These are phyloP conservation scores for Botrytis aclada DNA, from an alignment of 2,329 filamentous ascomycete genomes.

Conservation along the genomic window DNA sequence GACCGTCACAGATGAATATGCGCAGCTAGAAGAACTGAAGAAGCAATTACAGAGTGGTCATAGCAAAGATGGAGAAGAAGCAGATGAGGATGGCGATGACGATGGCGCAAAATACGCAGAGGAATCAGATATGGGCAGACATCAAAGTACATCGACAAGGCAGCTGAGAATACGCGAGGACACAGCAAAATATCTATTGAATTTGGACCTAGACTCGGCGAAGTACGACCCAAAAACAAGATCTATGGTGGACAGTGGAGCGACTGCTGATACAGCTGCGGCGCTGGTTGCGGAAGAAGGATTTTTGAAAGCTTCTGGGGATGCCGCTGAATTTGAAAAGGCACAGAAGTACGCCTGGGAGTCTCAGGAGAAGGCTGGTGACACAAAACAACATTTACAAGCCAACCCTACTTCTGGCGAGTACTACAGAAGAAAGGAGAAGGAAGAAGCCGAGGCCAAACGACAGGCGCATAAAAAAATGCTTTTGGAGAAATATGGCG, in stretches of 20 bases:
- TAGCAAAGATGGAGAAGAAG: slow-evolving; percentile 49
- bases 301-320: slow-evolving; percentile 82
- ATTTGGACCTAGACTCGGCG: slow-evolving; percentile 91
- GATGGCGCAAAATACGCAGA: slow-evolving; percentile 77
- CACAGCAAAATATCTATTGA: slow-evolving; percentile 93
- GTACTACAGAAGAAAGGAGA: slow-evolving; percentile 75
- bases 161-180: slow-evolving; percentile 93
- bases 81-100: slow-evolving; percentile 52
- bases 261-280: slow-evolving; percentile 74
- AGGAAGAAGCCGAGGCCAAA: slow-evolving; percentile 67
- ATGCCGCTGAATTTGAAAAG: slow-evolving; percentile 87
- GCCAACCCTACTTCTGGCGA: slow-evolving; percentile 95
- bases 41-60: slow-evolving; percentile 47
- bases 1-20: slow-evolving; percentile 83
- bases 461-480: slow-evolving; percentile 65
- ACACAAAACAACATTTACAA: slow-evolving; percentile 83
- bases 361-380: slow-evolving; percentile 76
- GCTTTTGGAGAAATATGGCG: slow-evolving; percentile 80
- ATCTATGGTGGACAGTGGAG: slow-evolving; percentile 82
- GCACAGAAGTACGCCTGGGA: slow-evolving; percentile 95
- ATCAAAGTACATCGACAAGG: slow-evolving; percentile 85
- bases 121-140: slow-evolving; percentile 93
- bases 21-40: slow-evolving; percentile 75
- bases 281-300: slow-evolving; percentile 88
- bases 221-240: slow-evolving; percentile 97